Conservation (phyloP, 1,284 basidiomycete genomes). For the Irpex lacteus region DNA sequence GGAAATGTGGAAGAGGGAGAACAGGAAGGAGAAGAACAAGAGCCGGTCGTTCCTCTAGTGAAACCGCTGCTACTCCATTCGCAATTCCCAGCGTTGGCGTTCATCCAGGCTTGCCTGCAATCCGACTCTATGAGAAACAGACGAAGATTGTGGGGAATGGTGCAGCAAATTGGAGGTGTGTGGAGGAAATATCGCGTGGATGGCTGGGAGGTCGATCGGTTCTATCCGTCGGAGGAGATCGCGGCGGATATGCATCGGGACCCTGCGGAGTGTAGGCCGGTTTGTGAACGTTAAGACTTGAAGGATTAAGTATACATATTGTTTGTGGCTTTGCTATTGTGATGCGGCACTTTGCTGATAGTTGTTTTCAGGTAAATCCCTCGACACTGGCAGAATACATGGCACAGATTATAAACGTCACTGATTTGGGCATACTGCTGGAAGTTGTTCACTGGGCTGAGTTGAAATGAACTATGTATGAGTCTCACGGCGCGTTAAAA, state of each 20-base stretch:
- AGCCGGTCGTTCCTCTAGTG: not conserved
- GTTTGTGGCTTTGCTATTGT: too few relatives aligned
- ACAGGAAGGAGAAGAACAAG: not conserved
- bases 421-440: too few relatives aligned
- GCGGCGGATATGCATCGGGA: not conserved
- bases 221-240: conserved; percentile 8
- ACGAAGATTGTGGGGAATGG: conserved; percentile 10
- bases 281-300: not conserved
- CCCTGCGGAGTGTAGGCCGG: not conserved
- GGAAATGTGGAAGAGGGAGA: not conserved
- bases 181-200: conserved; percentile 10
- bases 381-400: too few relatives aligned
- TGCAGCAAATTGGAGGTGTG: conserved; percentile 5
- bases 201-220: conserved; percentile 11
- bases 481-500: too few relatives aligned
- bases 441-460: too few relatives aligned
- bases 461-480: too few relatives aligned
- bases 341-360: too few relatives aligned
- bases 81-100: conserved; percentile 8
- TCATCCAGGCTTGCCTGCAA: conserved; percentile 9
- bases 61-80: conserved; percentile 7
- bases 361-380: too few relatives aligned
- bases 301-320: too few relatives aligned
- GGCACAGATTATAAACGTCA: too few relatives aligned
- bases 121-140: conserved; percentile 14